These are phyloP conservation scores for Neurospora sp. DNA, from an alignment of 2,329 filamentous ascomycete genomes.

Conservation along the genomic window DNA sequence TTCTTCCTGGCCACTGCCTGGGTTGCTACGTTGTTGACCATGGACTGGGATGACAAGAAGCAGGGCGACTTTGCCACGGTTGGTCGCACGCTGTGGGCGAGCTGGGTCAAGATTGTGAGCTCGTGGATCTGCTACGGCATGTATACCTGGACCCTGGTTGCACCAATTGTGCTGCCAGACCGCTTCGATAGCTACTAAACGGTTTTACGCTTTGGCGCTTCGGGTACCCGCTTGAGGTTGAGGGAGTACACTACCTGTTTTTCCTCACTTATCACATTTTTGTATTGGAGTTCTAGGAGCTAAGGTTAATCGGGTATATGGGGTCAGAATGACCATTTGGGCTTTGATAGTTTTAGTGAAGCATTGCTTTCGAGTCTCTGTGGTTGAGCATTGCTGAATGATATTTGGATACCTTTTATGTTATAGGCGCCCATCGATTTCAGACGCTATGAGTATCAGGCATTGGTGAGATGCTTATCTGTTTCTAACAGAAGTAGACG, in stretches of 20 bases:
- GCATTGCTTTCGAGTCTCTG: not conserved
- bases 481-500: not conserved
- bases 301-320: not conserved
- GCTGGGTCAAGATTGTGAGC: slow-evolving; percentile 98
- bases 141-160: slow-evolving; percentile 87
- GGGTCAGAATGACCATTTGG: not conserved
- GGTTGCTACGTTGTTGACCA: slow-evolving; percentile 79
- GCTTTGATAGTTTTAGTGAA: not conserved
- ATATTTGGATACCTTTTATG: not conserved
- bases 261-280: not conserved
- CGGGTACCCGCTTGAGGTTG: not conserved
- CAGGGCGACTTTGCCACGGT: slow-evolving; percentile 79
- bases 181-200: slow-evolving; percentile 57
- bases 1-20: slow-evolving; percentile 94
- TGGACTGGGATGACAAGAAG: slow-evolving; percentile 60
- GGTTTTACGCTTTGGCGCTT: not conserved
- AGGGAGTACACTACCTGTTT: not conserved
- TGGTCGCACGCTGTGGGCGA: slow-evolving; percentile 90
- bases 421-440: not conserved
- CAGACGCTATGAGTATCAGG: not conserved
- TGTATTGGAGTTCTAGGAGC: not conserved
- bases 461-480: not conserved
- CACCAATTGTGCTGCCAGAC: slow-evolving; percentile 76
- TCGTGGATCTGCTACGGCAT: slow-evolving; percentile 94
- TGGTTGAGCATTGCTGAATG: not conserved